Evolutionary conservation across 1,284 basidiomycete genomes (phyloP).

Genomic region (Stereum hirsutum): DNA sequence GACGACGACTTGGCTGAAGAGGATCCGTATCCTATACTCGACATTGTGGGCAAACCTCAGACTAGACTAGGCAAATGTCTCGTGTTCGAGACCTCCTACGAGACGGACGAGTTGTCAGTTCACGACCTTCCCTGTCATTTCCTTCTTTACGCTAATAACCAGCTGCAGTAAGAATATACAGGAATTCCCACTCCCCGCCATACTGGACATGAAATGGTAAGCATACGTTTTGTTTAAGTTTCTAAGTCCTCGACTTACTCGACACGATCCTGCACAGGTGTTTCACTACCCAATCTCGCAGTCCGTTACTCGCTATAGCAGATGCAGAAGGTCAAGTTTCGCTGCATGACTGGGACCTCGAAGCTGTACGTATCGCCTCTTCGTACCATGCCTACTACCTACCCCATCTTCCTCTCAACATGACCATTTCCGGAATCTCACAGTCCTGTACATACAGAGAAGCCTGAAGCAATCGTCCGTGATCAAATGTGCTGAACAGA

Average conservation of each 20-base stretch:
- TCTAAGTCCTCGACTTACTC: no score
- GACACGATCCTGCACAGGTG: conserved; percentile 40
- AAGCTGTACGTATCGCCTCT: conserved; percentile 31
- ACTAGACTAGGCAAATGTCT: conserved; percentile 59
- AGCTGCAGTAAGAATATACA: conserved; percentile 49
- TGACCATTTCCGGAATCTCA: background rate
- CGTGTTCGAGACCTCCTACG: conserved; percentile 40
- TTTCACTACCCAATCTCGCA: conserved; percentile 30
- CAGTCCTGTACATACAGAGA: conserved; percentile 23
- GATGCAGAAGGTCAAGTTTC: conserved; percentile 78
- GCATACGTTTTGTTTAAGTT: no score
- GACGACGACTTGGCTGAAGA: conserved; percentile 3
- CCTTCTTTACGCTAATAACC: conserved; percentile 1
- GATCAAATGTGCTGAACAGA: conserved; percentile 47
- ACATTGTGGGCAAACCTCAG: conserved; percentile 19
- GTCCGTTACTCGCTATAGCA: conserved; percentile 59
- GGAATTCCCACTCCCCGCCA: conserved; percentile 67
- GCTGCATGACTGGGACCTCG: conserved; percentile 43
- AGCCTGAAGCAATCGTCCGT: conserved; percentile 35
- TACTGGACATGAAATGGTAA: conserved; percentile 93
- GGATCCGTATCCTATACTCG: conserved; percentile 4
- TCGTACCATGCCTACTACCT: background rate
- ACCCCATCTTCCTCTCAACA: background rate
- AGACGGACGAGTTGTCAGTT: conserved; percentile 13
- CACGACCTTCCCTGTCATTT: conserved; percentile 5